Evolutionary conservation across 345 rosid genomes (phyloP).

Genomic region (Combretum micranthum): DNA sequence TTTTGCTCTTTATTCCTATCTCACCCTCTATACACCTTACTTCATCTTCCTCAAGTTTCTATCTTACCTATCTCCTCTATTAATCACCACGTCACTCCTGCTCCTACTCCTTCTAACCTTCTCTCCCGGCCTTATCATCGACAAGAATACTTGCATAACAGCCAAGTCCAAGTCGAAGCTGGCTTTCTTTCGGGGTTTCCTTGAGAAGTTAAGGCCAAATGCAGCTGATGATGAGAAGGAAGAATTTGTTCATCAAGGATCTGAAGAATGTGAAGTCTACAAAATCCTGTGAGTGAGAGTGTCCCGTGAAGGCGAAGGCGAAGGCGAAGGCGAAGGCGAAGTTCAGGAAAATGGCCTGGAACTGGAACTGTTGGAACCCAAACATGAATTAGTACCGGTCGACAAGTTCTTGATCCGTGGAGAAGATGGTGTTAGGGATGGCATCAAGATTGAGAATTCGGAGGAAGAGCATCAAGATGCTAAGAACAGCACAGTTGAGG

Average conservation of each 20-base stretch:
- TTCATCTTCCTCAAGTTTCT: conserved; percentile 66
- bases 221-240: conserved; percentile 21
- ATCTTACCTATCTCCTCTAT: conserved; percentile 80
- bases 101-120: conserved; percentile 56
- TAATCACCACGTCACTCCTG: conserved; percentile 64
- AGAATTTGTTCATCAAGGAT: conserved; percentile 9
- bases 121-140: conserved; percentile 23
- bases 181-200: conserved; percentile 33
- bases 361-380: conserved; percentile 9
- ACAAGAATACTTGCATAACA: background rate
- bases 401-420: conserved; percentile 21
- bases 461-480: conserved; percentile 10
- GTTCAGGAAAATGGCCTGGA: conserved; percentile 11
- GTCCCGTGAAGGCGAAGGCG: conserved; percentile 28
- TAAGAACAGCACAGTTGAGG: background rate
- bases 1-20: conserved; percentile 29
- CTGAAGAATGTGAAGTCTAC: conserved; percentile 54
- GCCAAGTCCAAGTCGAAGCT: conserved; percentile 30
- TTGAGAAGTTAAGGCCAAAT: conserved; percentile 32
- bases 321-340: conserved; percentile 10
- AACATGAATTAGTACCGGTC: conserved; percentile 14
- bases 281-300: conserved; percentile 64
- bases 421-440: conserved; percentile 4
- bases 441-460: conserved; percentile 17
- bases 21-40: conserved; percentile 67